These are phyloP conservation scores for Brettanomyces nanus DNA, from an alignment of 805 yeast species.

Conservation along the genomic window DNA sequence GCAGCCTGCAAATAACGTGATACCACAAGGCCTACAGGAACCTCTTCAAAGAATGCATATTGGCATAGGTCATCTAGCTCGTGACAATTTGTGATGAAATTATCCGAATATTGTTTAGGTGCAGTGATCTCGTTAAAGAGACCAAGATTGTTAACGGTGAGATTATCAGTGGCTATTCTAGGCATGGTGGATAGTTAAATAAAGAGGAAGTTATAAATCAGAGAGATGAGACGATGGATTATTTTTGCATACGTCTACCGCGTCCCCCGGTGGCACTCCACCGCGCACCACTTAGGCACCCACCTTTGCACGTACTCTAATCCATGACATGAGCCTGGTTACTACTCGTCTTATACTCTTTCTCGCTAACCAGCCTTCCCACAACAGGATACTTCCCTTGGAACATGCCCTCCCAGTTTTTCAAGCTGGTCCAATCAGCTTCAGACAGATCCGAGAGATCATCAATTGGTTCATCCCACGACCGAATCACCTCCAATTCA, in stretches of 20 bases:
- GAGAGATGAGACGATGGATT: too few relatives aligned
- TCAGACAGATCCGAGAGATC: constrained; percentile 49
- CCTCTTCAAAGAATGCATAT: constrained; percentile 56
- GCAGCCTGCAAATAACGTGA: constrained; percentile 41
- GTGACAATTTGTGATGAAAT: constrained; percentile 43
- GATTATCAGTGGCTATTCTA: constrained; percentile 35
- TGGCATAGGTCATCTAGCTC: constrained; percentile 44
- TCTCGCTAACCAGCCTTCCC: constrained; percentile 54
- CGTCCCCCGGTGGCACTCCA: too few relatives aligned
- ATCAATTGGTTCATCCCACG: constrained; percentile 75
- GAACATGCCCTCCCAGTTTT: constrained; percentile 83
- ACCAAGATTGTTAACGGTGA: constrained; percentile 54
- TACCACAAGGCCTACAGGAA: constrained; percentile 74
- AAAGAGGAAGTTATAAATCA: neutral
- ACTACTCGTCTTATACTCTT: constrained; percentile 5
- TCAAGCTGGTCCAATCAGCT: constrained; percentile 57
- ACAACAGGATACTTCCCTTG: constrained; percentile 72
- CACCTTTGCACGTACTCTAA: too few relatives aligned
- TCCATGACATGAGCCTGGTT: constrained; percentile 16
- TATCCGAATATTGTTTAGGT: constrained; percentile 43
- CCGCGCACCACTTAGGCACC: too few relatives aligned
- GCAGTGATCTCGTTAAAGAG: constrained; percentile 51
- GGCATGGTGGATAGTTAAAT: neutral
- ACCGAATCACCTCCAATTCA: constrained; percentile 55
- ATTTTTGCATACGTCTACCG: too few relatives aligned